Evolutionary conservation across 225 moss, liverwort and hornwort genomes (phyloP), one percentile per base, ranked within the genome.

Genomic region (Pseudisothecium myosuroides): DNA sequence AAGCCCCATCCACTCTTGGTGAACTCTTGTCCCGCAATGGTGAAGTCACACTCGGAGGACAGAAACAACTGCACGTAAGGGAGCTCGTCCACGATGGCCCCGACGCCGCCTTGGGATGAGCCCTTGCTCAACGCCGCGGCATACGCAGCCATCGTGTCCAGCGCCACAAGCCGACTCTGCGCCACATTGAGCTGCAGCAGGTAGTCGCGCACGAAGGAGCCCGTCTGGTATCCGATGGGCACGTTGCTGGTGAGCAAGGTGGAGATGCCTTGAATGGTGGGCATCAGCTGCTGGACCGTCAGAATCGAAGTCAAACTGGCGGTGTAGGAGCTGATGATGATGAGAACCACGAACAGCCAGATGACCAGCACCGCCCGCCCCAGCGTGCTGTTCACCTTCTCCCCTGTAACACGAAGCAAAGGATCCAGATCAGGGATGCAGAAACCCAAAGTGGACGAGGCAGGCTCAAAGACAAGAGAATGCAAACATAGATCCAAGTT

Each of bases 1-100:
- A 99, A 99, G 87, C 98, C 98, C 98, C 97, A 99, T 78, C 98
- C 98, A 91, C 97, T 95, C 90, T 96, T 99, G 14, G 97, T 97
- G 88, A 99, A 99, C 92, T 97, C 98, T 85, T 97, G 96, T 50
- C 98, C 98, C 6, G 97, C 95, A 75, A 96, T 96, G 81, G 95
- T 96, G 80, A 90, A 99, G 9, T 81, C 91, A 63, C 98, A 99
- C 83, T 96, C 92, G 13, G 95, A 93, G 47, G 93, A 88, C 67
- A 97, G 82, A 88, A 99, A 99, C 43, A 97, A 58, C 89, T 99
- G 94, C 54, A 99, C 94, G 59, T 99, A 99, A 29, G 98, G 98
- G 41, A 99, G 87, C 78, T 99, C 98, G 71, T 99, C 97, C 76
- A 99, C 98, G 86, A 99, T 96, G 31, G 97, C 98, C 62, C 96